A percentile compares a stretch with the other conserved stretches of the same genome.
These are phyloP conservation scores for Quercus glauca DNA, from an alignment of 306 rosid genomes.

Conservation along the genomic window DNA sequence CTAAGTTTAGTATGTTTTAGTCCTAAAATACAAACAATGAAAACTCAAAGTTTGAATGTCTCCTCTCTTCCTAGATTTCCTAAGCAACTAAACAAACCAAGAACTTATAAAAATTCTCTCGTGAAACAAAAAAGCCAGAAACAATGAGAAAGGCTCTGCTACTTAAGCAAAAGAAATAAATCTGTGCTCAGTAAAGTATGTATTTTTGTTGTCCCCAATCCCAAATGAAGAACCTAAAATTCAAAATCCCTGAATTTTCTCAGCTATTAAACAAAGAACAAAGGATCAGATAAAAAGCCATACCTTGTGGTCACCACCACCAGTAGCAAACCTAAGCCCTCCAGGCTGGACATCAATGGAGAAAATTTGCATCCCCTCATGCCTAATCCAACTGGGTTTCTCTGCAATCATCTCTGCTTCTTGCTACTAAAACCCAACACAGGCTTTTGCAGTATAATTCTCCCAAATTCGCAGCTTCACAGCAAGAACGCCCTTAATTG, in stretches of 20 bases:
- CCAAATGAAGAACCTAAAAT: background rate
- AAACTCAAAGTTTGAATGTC: background rate
- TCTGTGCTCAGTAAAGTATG: too few species aligned
- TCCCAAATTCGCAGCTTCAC: background rate
- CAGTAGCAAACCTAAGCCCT: constrained; percentile 88
- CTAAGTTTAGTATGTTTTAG: background rate
- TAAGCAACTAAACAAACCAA: background rate
- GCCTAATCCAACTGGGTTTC: constrained; percentile 93
- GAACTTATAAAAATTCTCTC: background rate
- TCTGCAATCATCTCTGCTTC: constrained; percentile 74
- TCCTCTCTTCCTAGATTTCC: background rate
- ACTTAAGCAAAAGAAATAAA: background rate
- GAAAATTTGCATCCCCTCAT: constrained; percentile 97
- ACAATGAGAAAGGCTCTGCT: background rate
- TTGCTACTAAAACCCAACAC: constrained; percentile 13
- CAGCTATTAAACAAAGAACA: constrained; percentile 3
- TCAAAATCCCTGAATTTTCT: constrained; percentile 12
- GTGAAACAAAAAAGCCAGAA: background rate
- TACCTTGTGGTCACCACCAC: constrained; percentile 99
- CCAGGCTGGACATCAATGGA: constrained; percentile 98
- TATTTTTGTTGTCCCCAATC: background rate
- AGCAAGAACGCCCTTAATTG: background rate
- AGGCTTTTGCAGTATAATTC: constrained; percentile 9
- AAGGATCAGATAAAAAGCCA: background rate
- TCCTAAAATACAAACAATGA: background rate